Evolutionary conservation across 78 protist genomes (phyloP), one percentile per base, ranked within the genome.

Genomic region (Dictyostelium intermedium): DNA sequence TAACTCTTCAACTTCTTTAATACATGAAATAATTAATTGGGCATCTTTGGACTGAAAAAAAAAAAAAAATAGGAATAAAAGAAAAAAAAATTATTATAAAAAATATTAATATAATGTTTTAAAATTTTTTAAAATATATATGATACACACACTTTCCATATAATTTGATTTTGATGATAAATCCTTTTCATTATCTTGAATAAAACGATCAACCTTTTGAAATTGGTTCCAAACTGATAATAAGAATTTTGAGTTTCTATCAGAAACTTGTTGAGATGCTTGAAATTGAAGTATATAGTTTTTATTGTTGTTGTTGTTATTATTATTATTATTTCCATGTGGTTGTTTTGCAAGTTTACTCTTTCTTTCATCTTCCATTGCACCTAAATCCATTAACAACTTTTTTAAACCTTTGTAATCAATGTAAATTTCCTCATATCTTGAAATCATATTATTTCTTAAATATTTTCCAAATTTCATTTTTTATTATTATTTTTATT

Each of bases 381-480:
- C 41, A 34, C 47, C 43, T 8, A 87, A 23, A 16, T 87, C 93
- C 61, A 79, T 63, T 60, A 87, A 79, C 5, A 79, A 16, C 27
- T 79, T 76, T 74, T 87, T 87, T 30, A 87, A 25, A 30, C 81
- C 93, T 63, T 87, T 87, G 66, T 87, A 87, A 79, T 87, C 66
- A 13, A 87, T 66, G 79, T 87, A 87, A 27, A 61, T 5, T 9
- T 16, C 61, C 5, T 79, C 81, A 69, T 69, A 87, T 43, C 81
- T 82, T 30, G 81, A 43, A 18, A 18, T 41, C 37, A 76, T 79
- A 87, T 87, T 87, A 78, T 60, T 79, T 66, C 47, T 76, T 30
- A 87, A 37, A 50, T 87, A 87, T 43, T 87, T 87, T 63, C 93
- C 93, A 87, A 60, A 87, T 43, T 87, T 87, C 93, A 87, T 87